Conservation (phyloP, 805 yeast genomes). For the Tetrapisispora namnaoensis region DNA sequence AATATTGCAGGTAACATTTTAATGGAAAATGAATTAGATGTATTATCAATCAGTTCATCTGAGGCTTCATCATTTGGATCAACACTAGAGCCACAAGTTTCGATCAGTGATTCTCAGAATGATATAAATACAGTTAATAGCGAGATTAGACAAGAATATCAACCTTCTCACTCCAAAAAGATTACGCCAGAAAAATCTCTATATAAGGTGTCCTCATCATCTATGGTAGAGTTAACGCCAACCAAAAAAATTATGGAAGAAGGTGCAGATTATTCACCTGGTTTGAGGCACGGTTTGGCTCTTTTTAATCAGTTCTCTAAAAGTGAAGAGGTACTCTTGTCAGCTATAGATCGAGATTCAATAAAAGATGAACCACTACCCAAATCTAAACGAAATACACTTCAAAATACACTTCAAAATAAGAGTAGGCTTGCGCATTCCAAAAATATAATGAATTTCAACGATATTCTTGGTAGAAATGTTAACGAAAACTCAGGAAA, state of each 20-base stretch:
- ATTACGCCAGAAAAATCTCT: neutral
- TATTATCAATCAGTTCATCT: conserved; percentile 5
- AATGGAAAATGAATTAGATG: neutral
- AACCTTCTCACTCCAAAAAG: neutral
- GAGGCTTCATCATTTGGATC: conserved; percentile 6
- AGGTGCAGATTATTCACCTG: conserved; percentile 1
- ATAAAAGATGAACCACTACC: neutral
- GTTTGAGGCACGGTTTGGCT: neutral
- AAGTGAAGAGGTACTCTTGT: conserved; percentile 1
- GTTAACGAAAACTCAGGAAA: neutral
- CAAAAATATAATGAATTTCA: conserved; percentile 2
- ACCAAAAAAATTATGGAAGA: neutral
- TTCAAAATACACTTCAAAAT: neutral
- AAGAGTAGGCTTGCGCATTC: conserved; percentile 2
- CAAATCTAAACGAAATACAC: neutral
- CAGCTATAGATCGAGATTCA: neutral
- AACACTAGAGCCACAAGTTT: conserved; percentile 11
- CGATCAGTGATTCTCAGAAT: neutral
- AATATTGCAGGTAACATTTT: neutral
- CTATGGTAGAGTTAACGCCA: conserved; percentile 1
- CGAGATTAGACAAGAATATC: neutral
- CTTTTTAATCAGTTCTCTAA: neutral
- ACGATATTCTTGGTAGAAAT: neutral
- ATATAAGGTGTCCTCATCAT: neutral
- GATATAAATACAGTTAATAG: neutral